Conservation (phyloP, 2,329 filamentous ascomycete species). For the Fonsecaea nubica region DNA sequence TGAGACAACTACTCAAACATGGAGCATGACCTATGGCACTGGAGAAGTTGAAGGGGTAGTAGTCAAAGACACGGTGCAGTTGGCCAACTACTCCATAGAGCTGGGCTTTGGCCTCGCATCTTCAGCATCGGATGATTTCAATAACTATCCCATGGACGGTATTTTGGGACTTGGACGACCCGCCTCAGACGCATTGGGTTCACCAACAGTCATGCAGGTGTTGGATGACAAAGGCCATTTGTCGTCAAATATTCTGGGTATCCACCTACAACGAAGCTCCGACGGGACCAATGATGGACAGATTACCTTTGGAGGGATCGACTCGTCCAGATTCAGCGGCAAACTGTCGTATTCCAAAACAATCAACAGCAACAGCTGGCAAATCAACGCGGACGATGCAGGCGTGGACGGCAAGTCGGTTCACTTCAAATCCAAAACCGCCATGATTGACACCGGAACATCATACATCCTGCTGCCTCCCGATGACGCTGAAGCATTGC, state of each 20-base stretch:
- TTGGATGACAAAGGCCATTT: slow-evolving; percentile 65
- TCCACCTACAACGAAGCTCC: slow-evolving; percentile 71
- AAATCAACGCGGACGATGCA: slow-evolving; percentile 71
- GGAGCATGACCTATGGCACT: slow-evolving; percentile 76
- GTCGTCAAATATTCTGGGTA: slow-evolving; percentile 70
- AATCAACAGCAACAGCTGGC: slow-evolving; percentile 65
- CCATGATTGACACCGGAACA: slow-evolving; percentile 84
- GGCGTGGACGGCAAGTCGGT: slow-evolving; percentile 64
- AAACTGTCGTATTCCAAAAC: slow-evolving; percentile 70
- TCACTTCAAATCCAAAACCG: slow-evolving; percentile 63
- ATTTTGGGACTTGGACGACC: slow-evolving; percentile 79
- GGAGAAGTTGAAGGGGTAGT: slow-evolving; percentile 73
- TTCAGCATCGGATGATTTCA: slow-evolving; percentile 75
- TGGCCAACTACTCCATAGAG: slow-evolving; percentile 69
- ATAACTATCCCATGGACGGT: slow-evolving; percentile 82
- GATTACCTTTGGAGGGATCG: slow-evolving; percentile 75
- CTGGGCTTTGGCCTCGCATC: slow-evolving; percentile 76
- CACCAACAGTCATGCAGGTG: slow-evolving; percentile 71
- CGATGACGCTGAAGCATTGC: slow-evolving; percentile 70
- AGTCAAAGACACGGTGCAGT: slow-evolving; percentile 68
- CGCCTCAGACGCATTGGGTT: slow-evolving; percentile 55
- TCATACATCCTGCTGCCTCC: slow-evolving; percentile 77
- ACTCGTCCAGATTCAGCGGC: slow-evolving; percentile 71
- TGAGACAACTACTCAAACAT: slow-evolving; percentile 60
- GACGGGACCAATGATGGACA: slow-evolving; percentile 75